Percentiles rank a stretch among this genome's conserved stretches.
Evolutionary conservation across 2,329 filamentous ascomycete species (phyloP).

Genomic region (Pseudocercospora crystallina): DNA sequence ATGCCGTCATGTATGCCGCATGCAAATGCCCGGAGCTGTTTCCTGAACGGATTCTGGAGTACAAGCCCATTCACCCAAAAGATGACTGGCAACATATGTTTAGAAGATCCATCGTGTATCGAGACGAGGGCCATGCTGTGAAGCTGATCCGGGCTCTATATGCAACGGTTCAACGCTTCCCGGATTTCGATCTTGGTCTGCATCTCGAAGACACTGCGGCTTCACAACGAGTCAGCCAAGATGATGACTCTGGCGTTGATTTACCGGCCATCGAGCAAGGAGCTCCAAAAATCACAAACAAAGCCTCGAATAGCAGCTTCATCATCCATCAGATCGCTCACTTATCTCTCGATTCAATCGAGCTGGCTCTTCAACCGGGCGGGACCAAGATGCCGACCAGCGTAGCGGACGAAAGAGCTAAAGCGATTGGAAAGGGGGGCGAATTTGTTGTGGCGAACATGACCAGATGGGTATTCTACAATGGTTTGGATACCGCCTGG

Average conservation of each 20-base stretch:
- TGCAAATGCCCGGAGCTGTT: constrained; percentile 2
- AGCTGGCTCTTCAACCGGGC: constrained; percentile 2
- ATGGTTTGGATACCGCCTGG: constrained; percentile 3
- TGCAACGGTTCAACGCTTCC: constrained; percentile 1
- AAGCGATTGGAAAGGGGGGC: constrained; percentile 1
- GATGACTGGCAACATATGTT: constrained; percentile 2
- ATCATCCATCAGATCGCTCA: no score
- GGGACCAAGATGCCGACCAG: constrained; percentile 4
- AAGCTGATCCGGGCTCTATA: constrained; percentile 1
- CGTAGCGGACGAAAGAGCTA: background rate
- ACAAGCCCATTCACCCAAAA: background rate
- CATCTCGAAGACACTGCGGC: no score
- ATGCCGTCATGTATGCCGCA: constrained; percentile 6
- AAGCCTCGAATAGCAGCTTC: no score
- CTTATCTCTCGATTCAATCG: constrained; percentile 1
- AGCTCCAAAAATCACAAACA: background rate
- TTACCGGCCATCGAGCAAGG: constrained; percentile 1
- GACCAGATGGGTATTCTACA: constrained; percentile 9
- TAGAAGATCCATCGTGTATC: constrained; percentile 2
- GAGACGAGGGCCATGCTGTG: constrained; percentile 5
- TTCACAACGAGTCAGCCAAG: no score
- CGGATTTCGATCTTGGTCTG: no score
- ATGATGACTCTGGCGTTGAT: no score
- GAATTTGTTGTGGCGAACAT: constrained; percentile 3
- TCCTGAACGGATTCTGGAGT: constrained; percentile 1